phyloP scores from a whole-genome alignment of 2,329 filamentous ascomycete species.

The Peltaster fructicola region DNA sequence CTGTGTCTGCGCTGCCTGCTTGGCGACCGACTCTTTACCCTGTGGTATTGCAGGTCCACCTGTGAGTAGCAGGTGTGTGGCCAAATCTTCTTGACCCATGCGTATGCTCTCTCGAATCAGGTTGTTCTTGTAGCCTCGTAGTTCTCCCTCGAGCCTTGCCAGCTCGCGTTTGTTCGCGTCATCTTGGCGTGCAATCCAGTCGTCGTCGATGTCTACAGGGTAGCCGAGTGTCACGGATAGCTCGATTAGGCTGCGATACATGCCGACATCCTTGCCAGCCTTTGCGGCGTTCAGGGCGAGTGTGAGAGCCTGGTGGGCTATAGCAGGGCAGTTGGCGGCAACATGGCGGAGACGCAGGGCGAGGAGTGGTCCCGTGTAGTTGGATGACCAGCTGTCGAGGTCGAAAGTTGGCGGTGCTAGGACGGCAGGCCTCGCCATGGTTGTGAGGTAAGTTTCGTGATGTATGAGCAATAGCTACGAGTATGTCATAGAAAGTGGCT shows the following conservation, averaged over 20 bases:
- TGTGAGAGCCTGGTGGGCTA: constrained; percentile 66
- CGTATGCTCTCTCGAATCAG: constrained; percentile 87
- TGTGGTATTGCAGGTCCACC: constrained; percentile 31
- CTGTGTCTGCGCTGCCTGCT: constrained; percentile 9
- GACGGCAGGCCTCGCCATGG: constrained; percentile 2
- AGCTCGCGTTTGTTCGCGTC: constrained; percentile 52
- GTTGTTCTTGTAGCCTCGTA: constrained; percentile 92
- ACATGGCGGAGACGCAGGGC: constrained; percentile 70
- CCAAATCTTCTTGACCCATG: constrained; percentile 88
- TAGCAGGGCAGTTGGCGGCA: constrained; percentile 55
- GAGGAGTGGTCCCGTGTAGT: constrained; percentile 71
- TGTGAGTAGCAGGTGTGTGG: constrained; percentile 60
- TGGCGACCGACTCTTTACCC: constrained; percentile 4
- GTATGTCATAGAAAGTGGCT: too few relatives aligned
- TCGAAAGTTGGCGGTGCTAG: constrained; percentile 59
- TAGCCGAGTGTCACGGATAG: constrained; percentile 47
- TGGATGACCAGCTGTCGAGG: constrained; percentile 74
- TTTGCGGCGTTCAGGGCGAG: constrained; percentile 62
- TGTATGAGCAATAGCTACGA: too few relatives aligned
- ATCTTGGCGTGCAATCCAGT: constrained; percentile 57
- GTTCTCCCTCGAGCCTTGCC: constrained; percentile 60
- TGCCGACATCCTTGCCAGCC: constrained; percentile 50
- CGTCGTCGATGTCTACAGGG: constrained; percentile 47
- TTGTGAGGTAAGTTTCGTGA: too few relatives aligned
- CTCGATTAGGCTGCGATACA: constrained; percentile 53